Evolutionary conservation across 129 eudicot species (phyloP), one percentile per base, ranked within the genome.

Genomic region (Flaveria linearis): DNA sequence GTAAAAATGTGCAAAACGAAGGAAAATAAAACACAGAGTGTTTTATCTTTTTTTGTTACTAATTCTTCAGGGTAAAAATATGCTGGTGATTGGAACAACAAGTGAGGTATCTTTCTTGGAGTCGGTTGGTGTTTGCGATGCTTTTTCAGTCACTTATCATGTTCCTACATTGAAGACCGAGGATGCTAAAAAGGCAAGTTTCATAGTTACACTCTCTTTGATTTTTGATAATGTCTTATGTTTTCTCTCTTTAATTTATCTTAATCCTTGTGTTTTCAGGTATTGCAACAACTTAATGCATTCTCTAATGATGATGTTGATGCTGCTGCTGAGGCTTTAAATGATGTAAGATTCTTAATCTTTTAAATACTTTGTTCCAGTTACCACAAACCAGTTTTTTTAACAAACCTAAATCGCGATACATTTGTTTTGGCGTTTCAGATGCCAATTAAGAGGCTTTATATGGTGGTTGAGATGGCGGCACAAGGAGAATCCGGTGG

Each of bases 401-500:
- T 17, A 66, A n/a, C 7, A 39, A 3, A 39, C 8, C 23, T 66
- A 39, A 28, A 23, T 8, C 9, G 20, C 17, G 10, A 42, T 22
- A n/a, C 1, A 41, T 50, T 12, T 17, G 49, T 53, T 45, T 45
- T 14, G 64, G 22, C 68, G 36, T 77, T 72, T 12, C 86, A 94
- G 98, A 88, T 91, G 90, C 97, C 98, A 26, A 82, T 94, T 85
- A 94, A 94, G 91, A 89, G 84, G 89, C 84, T 94, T 4, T 91
- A 88, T 80, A 94, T 91, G 97, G 87, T 94, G 15, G 82, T 89
- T n/a, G 97, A 91, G 78, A 94, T 91, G 97, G 96, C 98, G 66
- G 98, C 98, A 74, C 97, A 94, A 71, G 98, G 98, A 66, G 96
- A 94, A 69, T 83, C 86, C 1, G 98, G 98, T 30, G 96, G 89